Percentiles rank a stretch among this genome's conserved stretches.
Conservation (phyloP, 306 rosid species). For the Vigna mungo region DNA sequence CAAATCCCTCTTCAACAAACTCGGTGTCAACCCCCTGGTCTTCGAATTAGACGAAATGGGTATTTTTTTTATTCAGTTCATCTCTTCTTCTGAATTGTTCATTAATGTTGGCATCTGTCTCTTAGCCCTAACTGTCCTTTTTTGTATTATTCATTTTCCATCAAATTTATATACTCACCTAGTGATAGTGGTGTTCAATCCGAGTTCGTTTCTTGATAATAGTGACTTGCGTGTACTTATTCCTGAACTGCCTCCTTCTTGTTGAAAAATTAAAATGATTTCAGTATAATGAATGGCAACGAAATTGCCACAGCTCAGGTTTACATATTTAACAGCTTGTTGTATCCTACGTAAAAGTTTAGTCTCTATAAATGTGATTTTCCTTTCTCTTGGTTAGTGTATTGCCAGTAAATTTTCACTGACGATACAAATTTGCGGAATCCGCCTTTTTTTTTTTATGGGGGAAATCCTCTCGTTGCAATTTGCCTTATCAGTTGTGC, state of each 20-base stretch:
- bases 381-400: not conserved
- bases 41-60: constrained; percentile 97
- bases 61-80: constrained; percentile 36
- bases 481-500: constrained; percentile 7
- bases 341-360: not conserved
- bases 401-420: not conserved
- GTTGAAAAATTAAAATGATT: no score
- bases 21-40: constrained; percentile 71
- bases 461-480: not conserved
- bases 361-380: not conserved
- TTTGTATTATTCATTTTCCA: no score
- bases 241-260: no score
- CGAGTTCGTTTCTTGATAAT: no score
- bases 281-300: no score
- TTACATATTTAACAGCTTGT: not conserved
- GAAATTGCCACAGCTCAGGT: no score
- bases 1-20: constrained; percentile 77
- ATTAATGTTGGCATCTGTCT: no score
- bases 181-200: no score
- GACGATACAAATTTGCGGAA: constrained; percentile 7
- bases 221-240: no score
- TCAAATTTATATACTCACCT: no score
- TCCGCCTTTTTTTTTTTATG: not conserved
- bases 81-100: not conserved
- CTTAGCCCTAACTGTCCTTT: constrained; percentile 17